Evolutionary conservation across 1,284 basidiomycete genomes (phyloP).

Genomic region (Porogramme epimiltina): DNA sequence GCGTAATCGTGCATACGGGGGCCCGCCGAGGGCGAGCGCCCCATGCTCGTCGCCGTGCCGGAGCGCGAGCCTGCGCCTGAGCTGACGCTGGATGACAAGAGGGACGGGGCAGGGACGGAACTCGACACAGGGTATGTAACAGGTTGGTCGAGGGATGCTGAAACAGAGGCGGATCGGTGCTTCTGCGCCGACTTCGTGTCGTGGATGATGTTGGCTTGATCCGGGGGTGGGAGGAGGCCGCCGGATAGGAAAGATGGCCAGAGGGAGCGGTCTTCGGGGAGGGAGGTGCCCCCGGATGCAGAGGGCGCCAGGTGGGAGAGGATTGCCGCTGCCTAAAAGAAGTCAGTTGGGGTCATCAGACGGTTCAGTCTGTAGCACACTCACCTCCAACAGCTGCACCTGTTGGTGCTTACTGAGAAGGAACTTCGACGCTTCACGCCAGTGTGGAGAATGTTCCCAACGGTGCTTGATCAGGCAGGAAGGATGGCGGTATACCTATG

Average conservation of each 20-base stretch:
- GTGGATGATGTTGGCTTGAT: constrained; percentile 25
- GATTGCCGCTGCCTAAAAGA: constrained; percentile 84
- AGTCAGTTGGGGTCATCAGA: background rate
- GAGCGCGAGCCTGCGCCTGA: background rate
- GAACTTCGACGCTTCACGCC: constrained; percentile 95
- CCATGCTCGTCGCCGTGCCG: constrained; percentile 19
- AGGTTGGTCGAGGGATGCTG: constrained; percentile 21
- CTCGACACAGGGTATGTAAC: constrained; percentile 38
- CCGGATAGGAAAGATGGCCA: constrained; percentile 82
- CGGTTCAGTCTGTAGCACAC: constrained; percentile 20
- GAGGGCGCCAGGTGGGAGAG: constrained; percentile 79
- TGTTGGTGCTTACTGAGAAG: constrained; percentile 97
- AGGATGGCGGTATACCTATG: constrained; percentile 89
- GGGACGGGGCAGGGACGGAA: constrained; percentile 40
- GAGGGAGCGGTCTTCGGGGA: constrained; percentile 90
- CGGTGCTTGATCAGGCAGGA: constrained; percentile 95
- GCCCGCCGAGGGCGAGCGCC: constrained; percentile 43
- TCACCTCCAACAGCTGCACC: constrained; percentile 91
- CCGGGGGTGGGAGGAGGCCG: constrained; percentile 63
- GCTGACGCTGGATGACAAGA: constrained; percentile 17
- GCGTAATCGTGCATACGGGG: constrained; percentile 69
- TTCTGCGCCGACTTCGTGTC: constrained; percentile 13
- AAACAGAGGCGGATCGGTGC: constrained; percentile 20
- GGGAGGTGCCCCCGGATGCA: constrained; percentile 67
- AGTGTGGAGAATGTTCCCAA: constrained; percentile 97